A percentile compares a stretch with the other conserved stretches of the same genome.
Evolutionary conservation across 2,329 filamentous ascomycete genomes (phyloP).

Genomic region (Tympanopsis confertula): DNA sequence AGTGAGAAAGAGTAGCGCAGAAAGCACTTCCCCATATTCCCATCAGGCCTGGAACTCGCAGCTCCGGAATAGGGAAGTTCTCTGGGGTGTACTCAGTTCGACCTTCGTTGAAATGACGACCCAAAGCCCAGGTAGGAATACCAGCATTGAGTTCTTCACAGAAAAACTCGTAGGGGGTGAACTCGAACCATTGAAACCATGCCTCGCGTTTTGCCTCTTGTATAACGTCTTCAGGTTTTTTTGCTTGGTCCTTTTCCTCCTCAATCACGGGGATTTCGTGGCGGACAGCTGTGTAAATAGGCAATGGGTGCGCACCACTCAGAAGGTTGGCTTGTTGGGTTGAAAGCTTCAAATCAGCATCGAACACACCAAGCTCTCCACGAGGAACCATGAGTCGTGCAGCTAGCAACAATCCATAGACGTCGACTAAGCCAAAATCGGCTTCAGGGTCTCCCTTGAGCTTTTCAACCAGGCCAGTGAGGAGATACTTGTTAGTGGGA

Average conservation of each 20-base stretch:
- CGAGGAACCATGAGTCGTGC: not conserved
- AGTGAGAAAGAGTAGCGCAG: constrained; percentile 57
- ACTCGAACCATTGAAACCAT: constrained; percentile 65
- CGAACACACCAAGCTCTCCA: not conserved
- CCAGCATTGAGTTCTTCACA: constrained; percentile 49
- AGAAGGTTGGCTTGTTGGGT: constrained; percentile 28
- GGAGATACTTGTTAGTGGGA: constrained; percentile 12
- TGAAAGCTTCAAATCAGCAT: constrained; percentile 9
- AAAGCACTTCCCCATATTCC: constrained; percentile 62
- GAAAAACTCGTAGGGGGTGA: constrained; percentile 56
- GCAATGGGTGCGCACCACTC: constrained; percentile 46
- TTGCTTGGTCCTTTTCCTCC: constrained; percentile 15
- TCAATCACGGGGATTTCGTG: constrained; percentile 51
- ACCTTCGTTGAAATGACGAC: constrained; percentile 46
- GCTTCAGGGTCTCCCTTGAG: constrained; percentile 13
- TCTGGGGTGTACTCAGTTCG: constrained; percentile 30
- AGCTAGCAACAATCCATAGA: constrained; percentile 13
- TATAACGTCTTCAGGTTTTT: constrained; percentile 11
- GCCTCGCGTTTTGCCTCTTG: constrained; percentile 28
- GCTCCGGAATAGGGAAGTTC: constrained; percentile 34
- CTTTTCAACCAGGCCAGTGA: constrained; percentile 16
- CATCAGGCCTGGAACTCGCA: constrained; percentile 48
- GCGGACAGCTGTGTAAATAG: constrained; percentile 58
- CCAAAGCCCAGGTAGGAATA: constrained; percentile 57
- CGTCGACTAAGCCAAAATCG: constrained; percentile 7